These are phyloP conservation scores for Trichoderma hamatum DNA, from an alignment of 2,329 filamentous ascomycete genomes.

Conservation along the genomic window DNA sequence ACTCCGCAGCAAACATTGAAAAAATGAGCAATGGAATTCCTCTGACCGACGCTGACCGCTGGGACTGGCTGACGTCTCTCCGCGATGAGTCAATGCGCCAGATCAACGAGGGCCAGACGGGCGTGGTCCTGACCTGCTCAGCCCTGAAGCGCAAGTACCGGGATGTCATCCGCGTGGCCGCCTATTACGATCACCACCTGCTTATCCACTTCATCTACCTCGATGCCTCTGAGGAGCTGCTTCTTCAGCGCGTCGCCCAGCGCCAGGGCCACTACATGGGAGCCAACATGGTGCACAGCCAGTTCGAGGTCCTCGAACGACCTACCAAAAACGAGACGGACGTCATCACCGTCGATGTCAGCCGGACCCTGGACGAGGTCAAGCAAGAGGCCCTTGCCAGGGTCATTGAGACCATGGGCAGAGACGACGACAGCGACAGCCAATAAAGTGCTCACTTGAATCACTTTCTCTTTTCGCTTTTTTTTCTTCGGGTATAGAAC, in stretches of 20 bases:
- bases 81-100: conserved; percentile 67
- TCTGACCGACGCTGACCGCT: conserved; percentile 89
- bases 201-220: conserved; percentile 93
- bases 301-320: conserved; percentile 85
- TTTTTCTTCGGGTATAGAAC: neutral
- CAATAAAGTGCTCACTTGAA: conserved; percentile 27
- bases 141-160: conserved; percentile 97
- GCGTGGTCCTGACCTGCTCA: conserved; percentile 95
- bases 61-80: conserved; percentile 90
- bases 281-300: conserved; percentile 90
- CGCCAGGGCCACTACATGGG: conserved; percentile 94
- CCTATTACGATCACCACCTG: conserved; percentile 73
- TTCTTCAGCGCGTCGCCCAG: conserved; percentile 73
- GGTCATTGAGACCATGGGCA: conserved; percentile 56
- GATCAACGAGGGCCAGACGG: conserved; percentile 60
- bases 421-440: conserved; percentile 30
- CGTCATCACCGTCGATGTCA: conserved; percentile 72
- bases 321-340: conserved; percentile 72
- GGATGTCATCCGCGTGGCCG: conserved; percentile 82
- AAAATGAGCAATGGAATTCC: conserved; percentile 89
- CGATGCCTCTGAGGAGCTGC: conserved; percentile 71
- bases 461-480: neutral
- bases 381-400: conserved; percentile 60
- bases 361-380: conserved; percentile 60
- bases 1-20: conserved; percentile 76